Evolutionary conservation across 75 land plant species (phyloP).

Genomic region (Sequoia sempervirens): DNA sequence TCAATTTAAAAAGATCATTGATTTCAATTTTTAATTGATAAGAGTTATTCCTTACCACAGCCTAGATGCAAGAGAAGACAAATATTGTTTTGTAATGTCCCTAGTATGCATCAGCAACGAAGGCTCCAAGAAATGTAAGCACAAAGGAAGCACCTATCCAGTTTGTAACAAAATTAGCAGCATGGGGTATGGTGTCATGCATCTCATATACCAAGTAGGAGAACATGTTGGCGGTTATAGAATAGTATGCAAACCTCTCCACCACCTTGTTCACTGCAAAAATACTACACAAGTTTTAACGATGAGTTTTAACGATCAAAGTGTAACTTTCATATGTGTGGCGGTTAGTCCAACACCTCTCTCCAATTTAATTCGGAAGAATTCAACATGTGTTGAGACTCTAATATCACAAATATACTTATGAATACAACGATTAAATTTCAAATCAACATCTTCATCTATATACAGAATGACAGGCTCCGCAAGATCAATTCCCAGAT

Average conservation of each 20-base stretch:
- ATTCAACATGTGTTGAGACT: no score
- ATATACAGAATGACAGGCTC: no score
- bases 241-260: conserved; percentile 37
- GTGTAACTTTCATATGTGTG: background rate
- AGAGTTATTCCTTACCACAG: conserved; percentile 18
- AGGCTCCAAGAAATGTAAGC: conserved; percentile 36
- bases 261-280: conserved; percentile 37
- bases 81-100: conserved; percentile 38
- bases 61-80: conserved; percentile 32
- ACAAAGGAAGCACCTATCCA: conserved; percentile 45
- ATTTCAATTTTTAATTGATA: background rate
- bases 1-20: no score
- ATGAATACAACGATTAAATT: no score
- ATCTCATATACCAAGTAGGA: conserved; percentile 26
- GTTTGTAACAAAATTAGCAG: conserved; percentile 24
- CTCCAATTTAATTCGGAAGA: no score
- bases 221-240: conserved; percentile 30
- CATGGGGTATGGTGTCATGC: conserved; percentile 22
- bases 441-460: no score
- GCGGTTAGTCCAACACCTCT: no score
- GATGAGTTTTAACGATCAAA: no score
- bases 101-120: conserved; percentile 47
- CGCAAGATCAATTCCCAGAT: no score
- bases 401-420: no score
- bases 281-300: background rate